These are phyloP conservation scores for Curvularia hawaiiensis DNA, from an alignment of 2,329 filamentous ascomycete species.

Conservation along the genomic window DNA sequence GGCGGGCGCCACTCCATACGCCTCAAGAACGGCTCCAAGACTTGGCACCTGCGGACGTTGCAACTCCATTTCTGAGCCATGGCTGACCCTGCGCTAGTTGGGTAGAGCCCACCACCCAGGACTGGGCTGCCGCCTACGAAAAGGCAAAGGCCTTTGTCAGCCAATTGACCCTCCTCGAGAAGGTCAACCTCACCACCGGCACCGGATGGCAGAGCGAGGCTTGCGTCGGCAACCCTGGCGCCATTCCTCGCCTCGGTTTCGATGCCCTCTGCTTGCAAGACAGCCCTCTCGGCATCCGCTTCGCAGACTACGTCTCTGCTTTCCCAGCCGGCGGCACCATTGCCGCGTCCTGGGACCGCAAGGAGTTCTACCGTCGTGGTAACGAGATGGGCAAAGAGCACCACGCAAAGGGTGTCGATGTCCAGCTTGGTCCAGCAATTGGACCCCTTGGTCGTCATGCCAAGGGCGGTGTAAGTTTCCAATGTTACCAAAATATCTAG, in stretches of 20 bases:
- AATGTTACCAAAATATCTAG: constrained; percentile 49
- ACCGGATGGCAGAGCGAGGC: constrained; percentile 66
- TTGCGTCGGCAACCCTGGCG: constrained; percentile 72
- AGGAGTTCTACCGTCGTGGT: constrained; percentile 71
- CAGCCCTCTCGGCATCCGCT: constrained; percentile 78
- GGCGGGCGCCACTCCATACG: neutral
- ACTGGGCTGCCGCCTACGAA: constrained; percentile 75
- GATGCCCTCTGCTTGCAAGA: constrained; percentile 85
- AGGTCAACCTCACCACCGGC: constrained; percentile 94
- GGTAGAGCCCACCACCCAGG: constrained; percentile 71
- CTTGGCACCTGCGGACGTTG: neutral
- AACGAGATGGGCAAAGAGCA: constrained; percentile 77
- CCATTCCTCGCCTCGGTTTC: constrained; percentile 72
- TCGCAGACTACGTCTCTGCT: constrained; percentile 78
- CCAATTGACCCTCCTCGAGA: constrained; percentile 81
- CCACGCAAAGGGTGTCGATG: constrained; percentile 74
- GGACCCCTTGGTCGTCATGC: constrained; percentile 73
- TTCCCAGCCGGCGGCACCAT: constrained; percentile 80
- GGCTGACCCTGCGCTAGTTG: constrained; percentile 54
- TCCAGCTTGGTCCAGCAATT: constrained; percentile 77
- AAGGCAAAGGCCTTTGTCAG: constrained; percentile 81
- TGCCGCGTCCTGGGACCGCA: constrained; percentile 81
- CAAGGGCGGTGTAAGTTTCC: constrained; percentile 62
- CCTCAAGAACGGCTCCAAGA: neutral
- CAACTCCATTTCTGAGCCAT: neutral